These are phyloP conservation scores for Iberis pinnata DNA, from an alignment of 345 rosid species.

Conservation along the genomic window DNA sequence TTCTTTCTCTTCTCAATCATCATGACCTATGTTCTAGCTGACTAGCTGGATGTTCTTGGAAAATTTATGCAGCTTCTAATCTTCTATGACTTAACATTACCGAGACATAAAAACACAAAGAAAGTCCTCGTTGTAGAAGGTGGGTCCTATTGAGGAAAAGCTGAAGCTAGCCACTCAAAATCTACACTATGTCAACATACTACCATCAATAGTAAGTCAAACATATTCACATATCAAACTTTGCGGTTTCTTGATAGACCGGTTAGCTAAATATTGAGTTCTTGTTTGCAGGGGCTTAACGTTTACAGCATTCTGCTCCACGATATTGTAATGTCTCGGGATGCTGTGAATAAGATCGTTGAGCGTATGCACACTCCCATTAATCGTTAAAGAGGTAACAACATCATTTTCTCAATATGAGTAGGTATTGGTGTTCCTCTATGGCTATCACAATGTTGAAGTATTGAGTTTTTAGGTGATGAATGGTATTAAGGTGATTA, in stretches of 20 bases:
- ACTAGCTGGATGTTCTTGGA: too few species aligned
- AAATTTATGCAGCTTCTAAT: constrained; percentile 59
- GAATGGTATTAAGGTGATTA: too few species aligned
- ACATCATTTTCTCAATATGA: constrained; percentile 9
- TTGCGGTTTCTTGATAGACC: background rate
- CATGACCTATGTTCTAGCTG: background rate
- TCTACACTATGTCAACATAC: constrained; percentile 67
- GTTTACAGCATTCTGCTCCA: constrained; percentile 87
- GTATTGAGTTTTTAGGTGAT: too few species aligned
- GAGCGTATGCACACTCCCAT: constrained; percentile 78
- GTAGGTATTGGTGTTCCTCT: too few species aligned
- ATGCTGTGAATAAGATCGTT: constrained; percentile 71
- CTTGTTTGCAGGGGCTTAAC: constrained; percentile 64
- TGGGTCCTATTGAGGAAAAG: constrained; percentile 64
- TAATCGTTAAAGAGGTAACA: constrained; percentile 44
- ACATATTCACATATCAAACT: constrained; percentile 1
- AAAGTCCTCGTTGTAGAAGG: constrained; percentile 80
- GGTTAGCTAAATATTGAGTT: constrained; percentile 2
- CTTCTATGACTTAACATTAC: constrained; percentile 71
- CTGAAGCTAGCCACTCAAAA: constrained; percentile 88
- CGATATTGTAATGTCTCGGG: constrained; percentile 92
- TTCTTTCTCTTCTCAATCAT: constrained; percentile 15
- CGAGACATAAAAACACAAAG: constrained; percentile 75
- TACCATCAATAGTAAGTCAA: constrained; percentile 91
- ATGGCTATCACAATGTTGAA: too few species aligned